Conservation (phyloP, 805 yeast genomes). For the Cyberlindnera suaveolens region DNA sequence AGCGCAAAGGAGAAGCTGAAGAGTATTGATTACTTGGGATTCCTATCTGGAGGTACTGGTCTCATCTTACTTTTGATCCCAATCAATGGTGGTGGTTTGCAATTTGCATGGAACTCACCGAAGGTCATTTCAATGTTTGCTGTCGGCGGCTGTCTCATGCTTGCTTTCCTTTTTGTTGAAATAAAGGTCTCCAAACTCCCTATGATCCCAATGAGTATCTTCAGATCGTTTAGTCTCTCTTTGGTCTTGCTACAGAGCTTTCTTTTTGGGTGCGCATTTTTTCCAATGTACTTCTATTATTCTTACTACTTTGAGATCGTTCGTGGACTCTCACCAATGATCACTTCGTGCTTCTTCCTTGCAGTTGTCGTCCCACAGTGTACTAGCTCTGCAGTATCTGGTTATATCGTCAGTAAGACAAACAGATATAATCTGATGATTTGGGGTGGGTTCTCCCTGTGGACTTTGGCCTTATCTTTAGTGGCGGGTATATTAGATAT, state of each 20-base stretch:
- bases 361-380: slow-evolving; percentile 14
- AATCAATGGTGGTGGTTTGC: slow-evolving; percentile 54
- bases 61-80: slow-evolving; percentile 46
- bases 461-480: slow-evolving; percentile 10
- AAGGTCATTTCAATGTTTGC: slow-evolving; percentile 34
- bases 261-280: slow-evolving; percentile 44
- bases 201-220: slow-evolving; percentile 44
- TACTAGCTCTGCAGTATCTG: slow-evolving; percentile 10
- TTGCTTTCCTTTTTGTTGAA: slow-evolving; percentile 43
- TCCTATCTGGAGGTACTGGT: slow-evolving; percentile 40
- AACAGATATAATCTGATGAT: slow-evolving; percentile 14
- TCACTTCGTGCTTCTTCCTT: slow-evolving; percentile 14
- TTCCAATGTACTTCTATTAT: slow-evolving; percentile 39
- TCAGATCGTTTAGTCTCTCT: slow-evolving; percentile 31
- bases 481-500: slow-evolving; percentile 8
- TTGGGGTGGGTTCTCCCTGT: slow-evolving; percentile 14
- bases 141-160: slow-evolving; percentile 36
- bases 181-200: slow-evolving; percentile 39
- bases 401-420: slow-evolving; percentile 9
- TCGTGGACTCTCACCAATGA: slow-evolving; percentile 11
- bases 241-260: slow-evolving; percentile 34
- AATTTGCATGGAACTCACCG: slow-evolving; percentile 48
- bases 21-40: slow-evolving; percentile 52
- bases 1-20: slow-evolving; percentile 35
- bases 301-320: slow-evolving; percentile 33